A percentile compares a stretch with the other conserved stretches of the same genome.
phyloP scores from a whole-genome alignment of 106 monocot species.

The Triglochin maritima region DNA sequence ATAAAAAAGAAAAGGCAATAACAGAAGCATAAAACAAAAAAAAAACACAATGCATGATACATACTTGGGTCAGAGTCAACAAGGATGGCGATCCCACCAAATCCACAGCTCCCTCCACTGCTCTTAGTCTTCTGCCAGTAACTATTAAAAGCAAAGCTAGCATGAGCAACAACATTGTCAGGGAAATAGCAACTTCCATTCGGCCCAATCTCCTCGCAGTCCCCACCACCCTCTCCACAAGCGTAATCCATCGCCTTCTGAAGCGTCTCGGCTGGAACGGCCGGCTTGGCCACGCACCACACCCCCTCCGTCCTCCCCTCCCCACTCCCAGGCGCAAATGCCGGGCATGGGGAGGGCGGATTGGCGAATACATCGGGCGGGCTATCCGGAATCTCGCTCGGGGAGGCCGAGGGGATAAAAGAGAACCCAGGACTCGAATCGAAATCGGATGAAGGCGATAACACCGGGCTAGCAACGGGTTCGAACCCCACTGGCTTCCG shows the following conservation, averaged over 20 bases:
- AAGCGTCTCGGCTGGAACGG: slow-evolving; percentile 32
- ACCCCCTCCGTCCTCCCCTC: not conserved
- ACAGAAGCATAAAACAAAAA: not conserved
- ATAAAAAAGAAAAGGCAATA: not conserved
- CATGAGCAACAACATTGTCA: slow-evolving; percentile 51
- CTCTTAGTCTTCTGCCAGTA: slow-evolving; percentile 44
- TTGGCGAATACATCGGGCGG: not conserved
- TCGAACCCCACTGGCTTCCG: slow-evolving; percentile 1
- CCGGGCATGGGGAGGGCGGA: slow-evolving; percentile 6
- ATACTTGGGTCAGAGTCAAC: slow-evolving; percentile 16
- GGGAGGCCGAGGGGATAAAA: slow-evolving; percentile 25
- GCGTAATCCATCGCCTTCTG: slow-evolving; percentile 69
- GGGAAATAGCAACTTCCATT: slow-evolving; percentile 48
- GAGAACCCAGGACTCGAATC: slow-evolving; percentile 25
- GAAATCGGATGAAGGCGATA: not conserved
- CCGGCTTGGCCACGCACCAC: slow-evolving; percentile 53
- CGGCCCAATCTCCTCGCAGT: slow-evolving; percentile 47
- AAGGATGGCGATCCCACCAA: slow-evolving; percentile 15
- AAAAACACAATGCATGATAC: not conserved
- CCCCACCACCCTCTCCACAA: slow-evolving; percentile 47
- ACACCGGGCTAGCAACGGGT: slow-evolving; percentile 2
- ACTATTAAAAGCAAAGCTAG: slow-evolving; percentile 69
- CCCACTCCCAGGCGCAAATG: slow-evolving; percentile 8
- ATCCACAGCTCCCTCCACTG: slow-evolving; percentile 15
- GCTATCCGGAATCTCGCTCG: slow-evolving; percentile 9